phyloP scores from a whole-genome alignment of 2,329 filamentous ascomycete species.

The Fusarium hostae region DNA sequence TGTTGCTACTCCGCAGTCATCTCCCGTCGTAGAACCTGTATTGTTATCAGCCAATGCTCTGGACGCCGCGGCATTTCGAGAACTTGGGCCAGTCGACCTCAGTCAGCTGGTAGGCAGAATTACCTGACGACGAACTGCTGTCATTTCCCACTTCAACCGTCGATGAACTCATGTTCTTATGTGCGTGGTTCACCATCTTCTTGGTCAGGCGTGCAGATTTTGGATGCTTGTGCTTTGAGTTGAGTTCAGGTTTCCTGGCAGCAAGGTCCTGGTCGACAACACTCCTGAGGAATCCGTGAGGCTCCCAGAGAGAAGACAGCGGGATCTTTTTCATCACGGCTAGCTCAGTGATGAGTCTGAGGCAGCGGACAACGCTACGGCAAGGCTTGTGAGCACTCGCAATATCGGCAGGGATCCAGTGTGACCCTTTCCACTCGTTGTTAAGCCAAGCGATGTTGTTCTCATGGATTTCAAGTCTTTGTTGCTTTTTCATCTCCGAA shows the following conservation, averaged over 20 bases:
- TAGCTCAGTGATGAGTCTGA: accelerated
- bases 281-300: background rate
- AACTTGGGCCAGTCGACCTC: background rate
- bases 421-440: background rate
- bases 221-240: accelerated
- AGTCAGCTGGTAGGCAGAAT: background rate
- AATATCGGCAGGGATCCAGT: background rate
- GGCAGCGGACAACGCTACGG: accelerated
- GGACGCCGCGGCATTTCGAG: accelerated
- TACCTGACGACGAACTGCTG: background rate
- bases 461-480: background rate
- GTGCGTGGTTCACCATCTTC: background rate
- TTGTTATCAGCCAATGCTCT: background rate
- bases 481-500: background rate
- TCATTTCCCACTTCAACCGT: no score
- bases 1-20: no score
- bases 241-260: accelerated
- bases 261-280: background rate
- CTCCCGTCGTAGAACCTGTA: background rate
- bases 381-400: background rate
- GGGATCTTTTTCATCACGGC: accelerated
- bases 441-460: background rate
- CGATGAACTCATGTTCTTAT: no score
- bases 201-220: background rate
- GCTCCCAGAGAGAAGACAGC: background rate